These are phyloP conservation scores for Litchi chinensis DNA, from an alignment of 345 rosid genomes.

Conservation along the genomic window DNA sequence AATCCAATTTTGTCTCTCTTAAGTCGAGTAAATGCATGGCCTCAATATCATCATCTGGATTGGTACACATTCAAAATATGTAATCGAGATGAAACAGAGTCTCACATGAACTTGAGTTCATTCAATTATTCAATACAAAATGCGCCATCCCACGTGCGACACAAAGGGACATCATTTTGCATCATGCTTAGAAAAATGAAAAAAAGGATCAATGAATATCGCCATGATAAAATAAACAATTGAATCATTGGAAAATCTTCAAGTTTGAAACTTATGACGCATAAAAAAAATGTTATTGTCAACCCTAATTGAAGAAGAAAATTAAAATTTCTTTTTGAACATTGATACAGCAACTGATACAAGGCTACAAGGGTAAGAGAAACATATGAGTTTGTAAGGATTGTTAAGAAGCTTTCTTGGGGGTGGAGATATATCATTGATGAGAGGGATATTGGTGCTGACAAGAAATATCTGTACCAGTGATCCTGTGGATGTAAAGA, in stretches of 20 bases:
- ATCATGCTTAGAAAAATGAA: neutral
- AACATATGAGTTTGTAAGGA: neutral
- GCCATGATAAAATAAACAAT: neutral
- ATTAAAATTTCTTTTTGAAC: neutral
- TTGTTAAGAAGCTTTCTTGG: too few species aligned
- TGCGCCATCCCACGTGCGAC: neutral
- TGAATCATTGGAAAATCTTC: neutral
- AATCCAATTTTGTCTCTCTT: neutral
- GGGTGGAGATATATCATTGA: too few species aligned
- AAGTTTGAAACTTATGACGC: neutral
- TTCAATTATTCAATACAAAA: neutral
- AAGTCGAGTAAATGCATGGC: neutral
- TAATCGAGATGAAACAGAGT: neutral
- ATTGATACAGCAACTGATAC: neutral
- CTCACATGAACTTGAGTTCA: neutral
- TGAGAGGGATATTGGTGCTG: too few species aligned
- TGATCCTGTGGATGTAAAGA: too few species aligned
- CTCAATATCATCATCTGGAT: too few species aligned
- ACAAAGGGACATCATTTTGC: neutral
- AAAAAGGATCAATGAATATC: neutral
- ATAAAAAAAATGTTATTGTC: neutral
- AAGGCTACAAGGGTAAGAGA: neutral
- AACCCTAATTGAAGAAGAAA: neutral
- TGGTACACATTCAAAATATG: neutral
- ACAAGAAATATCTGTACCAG: too few species aligned